These are phyloP conservation scores for Talaromyces stipitatus DNA, from an alignment of 495 filamentous ascomycete genomes.

Conservation along the genomic window DNA sequence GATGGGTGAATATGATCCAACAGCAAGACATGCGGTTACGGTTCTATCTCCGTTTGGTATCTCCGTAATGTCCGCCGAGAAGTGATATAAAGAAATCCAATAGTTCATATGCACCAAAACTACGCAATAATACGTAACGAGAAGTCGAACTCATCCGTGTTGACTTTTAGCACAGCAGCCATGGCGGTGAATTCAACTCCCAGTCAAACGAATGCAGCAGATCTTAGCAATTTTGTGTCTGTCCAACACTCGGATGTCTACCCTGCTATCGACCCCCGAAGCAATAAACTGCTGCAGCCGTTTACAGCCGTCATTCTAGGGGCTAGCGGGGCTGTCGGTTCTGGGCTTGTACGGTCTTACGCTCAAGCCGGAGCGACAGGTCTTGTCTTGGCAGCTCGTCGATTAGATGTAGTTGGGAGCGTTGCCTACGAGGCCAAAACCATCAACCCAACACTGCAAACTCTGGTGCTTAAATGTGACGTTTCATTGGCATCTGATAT, in stretches of 20 bases:
- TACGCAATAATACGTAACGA: too few relatives aligned
- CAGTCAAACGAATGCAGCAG: neutral
- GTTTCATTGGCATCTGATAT: conserved; percentile 31
- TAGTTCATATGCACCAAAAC: too few relatives aligned
- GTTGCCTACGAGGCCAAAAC: conserved; percentile 19
- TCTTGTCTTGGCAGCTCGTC: conserved; percentile 34
- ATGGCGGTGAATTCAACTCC: neutral
- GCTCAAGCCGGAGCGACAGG: conserved; percentile 30
- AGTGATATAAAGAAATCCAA: neutral
- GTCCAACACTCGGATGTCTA: conserved; percentile 37
- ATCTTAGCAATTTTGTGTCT: conserved; percentile 9
- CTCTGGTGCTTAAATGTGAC: conserved; percentile 20
- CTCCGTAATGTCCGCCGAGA: neutral
- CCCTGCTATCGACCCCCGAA: conserved; percentile 28
- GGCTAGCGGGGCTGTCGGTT: conserved; percentile 22
- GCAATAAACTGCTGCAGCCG: conserved; percentile 19
- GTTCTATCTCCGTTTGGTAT: neutral
- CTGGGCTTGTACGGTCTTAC: conserved; percentile 32
- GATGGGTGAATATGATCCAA: too few relatives aligned
- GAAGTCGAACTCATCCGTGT: too few relatives aligned
- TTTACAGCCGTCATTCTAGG: conserved; percentile 39
- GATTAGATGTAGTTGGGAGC: conserved; percentile 18
- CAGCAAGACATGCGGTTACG: neutral
- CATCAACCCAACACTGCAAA: conserved; percentile 22
- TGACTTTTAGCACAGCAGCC: neutral